A percentile compares a stretch with the other conserved stretches of the same genome.
These are phyloP conservation scores for Trichosporon faecale DNA, from an alignment of 1,284 basidiomycete genomes.

Conservation along the genomic window DNA sequence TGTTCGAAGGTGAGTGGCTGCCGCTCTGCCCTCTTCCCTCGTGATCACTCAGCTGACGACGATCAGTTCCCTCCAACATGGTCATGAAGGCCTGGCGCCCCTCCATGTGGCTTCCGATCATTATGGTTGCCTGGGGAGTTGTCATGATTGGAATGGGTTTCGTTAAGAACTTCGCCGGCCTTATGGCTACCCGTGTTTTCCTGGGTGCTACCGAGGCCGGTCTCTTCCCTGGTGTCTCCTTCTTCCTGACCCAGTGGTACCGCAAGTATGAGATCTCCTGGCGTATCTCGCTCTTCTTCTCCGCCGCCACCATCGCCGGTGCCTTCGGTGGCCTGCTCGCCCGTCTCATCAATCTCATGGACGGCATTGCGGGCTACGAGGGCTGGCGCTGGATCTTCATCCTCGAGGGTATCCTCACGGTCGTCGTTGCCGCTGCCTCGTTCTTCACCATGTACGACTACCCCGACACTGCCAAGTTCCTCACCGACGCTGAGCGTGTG, in stretches of 20 bases:
- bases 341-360: slow-evolving; percentile 49
- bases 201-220: slow-evolving; percentile 36
- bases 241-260: slow-evolving; percentile 44
- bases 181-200: slow-evolving; percentile 50
- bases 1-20: slow-evolving; percentile 54
- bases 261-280: slow-evolving; percentile 37
- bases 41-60: slow-evolving; percentile 35
- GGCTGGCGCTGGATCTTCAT: slow-evolving; percentile 68
- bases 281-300: slow-evolving; percentile 46
- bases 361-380: slow-evolving; percentile 40
- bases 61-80: slow-evolving; percentile 61
- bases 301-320: slow-evolving; percentile 46
- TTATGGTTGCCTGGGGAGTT: slow-evolving; percentile 46
- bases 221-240: slow-evolving; percentile 43
- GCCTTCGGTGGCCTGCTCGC: slow-evolving; percentile 51
- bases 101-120: slow-evolving; percentile 33
- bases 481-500: slow-evolving; percentile 62
- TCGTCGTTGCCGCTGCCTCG: slow-evolving; percentile 62
- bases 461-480: slow-evolving; percentile 71
- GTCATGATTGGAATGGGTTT: slow-evolving; percentile 51
- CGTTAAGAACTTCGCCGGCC: slow-evolving; percentile 38
- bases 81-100: slow-evolving; percentile 46
- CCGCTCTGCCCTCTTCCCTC: background rate
- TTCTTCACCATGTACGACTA: slow-evolving; percentile 77
- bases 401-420: slow-evolving; percentile 67